Base-by-base conservation (phyloP, 371 early-diverging fungal species). In the Lichtheimia corymbifera region DNA sequence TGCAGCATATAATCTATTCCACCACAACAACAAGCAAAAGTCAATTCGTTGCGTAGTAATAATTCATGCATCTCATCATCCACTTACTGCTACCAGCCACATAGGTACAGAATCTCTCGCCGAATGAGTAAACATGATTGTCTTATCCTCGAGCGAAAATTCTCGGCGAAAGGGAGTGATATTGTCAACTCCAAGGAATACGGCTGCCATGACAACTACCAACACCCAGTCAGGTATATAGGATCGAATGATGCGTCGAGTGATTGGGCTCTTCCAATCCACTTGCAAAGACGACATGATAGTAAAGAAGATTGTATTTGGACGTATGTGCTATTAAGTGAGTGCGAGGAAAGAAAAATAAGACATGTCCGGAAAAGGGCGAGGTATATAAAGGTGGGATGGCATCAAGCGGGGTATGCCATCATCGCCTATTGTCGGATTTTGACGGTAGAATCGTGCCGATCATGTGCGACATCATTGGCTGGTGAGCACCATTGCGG, bases 221-320 rank as follows among this genome's bases (percentile, higher is more conserved):
- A 88, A 60, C 3, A 75, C 35, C 86, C 89, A 90, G 73, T 90
- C 90, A 27, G 77, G 79, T 27, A 72, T 58, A 56, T 89, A 90
- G 5, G 86, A 83, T 57, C 77, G 59, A 4, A 77, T 49, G 47
- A 86, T 71, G 7, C 66, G 70, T 47, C 59, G 55, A 4, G 59
- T 60, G 40, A 44, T 42, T 35, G 50, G 61, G n/a, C 54, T 55
- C 18, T 55, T 56, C 59, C 64, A 57, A 11, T 44, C 27, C 11
- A 56, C 17, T n/a, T n/a, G 28, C 2, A 61, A 17, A 3, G 62
- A 61, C 9, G 35, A 35, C 35, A 35, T 35, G 35, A 11, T 35
- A 28, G 0, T 28, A 28, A 7, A 28, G 28, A 2, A 1, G 4
- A 28, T 28, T 9, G 35, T 35, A 35, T 22, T 22, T 22, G 22